Base-by-base conservation (phyloP, 2,329 filamentous ascomycete species). In the Hyphodiscus sp. region DNA sequence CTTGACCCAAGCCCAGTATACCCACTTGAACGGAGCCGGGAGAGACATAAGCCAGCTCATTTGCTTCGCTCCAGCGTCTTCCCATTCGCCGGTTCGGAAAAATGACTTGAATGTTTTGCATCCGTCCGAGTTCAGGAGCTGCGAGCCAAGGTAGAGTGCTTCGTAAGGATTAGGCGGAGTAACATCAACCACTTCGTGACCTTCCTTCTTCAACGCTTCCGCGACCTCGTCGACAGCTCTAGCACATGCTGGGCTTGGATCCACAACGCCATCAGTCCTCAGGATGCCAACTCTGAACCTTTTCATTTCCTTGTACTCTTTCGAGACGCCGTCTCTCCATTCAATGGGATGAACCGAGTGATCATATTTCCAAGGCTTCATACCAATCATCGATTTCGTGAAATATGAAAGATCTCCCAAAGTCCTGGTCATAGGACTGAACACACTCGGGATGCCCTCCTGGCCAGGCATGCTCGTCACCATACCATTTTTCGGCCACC, bases 391-490 rank as follows among this genome's bases (percentile, higher is more conserved):
- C 8, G 83, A 80, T 50, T 83, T 82, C 2, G 89, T 88, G 69
- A 96, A 96, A 72, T 95, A 96, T 1, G 79, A 79, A 56, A 96
- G 73, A 66, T 96, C 91, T 58, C 84, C 80, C 54, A 96, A 71
- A 0, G 91, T 96, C 50, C 91, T 80, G 2, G 91, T 82, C 92
- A 97, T 96, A 5, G 91, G 91, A 54, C 88, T 92, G 71, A 91
- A 96, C 19, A 96, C 90, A 58, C 86, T 89, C 0, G 89, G 84
- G 30, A 96, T 83, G 0, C 91, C 91, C 67, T 96, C 92, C 68
- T 96, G 91, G 0, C 92, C 92, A 0, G 88, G 83, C 90, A 96
- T 96, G 63, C 87, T 91, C 0, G 91, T 96, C 57, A 81, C 81
- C 67, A 90, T 84, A 10, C 90, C 90, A 43, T 82, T 78, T 69